These are phyloP conservation scores for Aspergillus terreus DNA, from an alignment of 2,329 filamentous ascomycete species.

Conservation along the genomic window DNA sequence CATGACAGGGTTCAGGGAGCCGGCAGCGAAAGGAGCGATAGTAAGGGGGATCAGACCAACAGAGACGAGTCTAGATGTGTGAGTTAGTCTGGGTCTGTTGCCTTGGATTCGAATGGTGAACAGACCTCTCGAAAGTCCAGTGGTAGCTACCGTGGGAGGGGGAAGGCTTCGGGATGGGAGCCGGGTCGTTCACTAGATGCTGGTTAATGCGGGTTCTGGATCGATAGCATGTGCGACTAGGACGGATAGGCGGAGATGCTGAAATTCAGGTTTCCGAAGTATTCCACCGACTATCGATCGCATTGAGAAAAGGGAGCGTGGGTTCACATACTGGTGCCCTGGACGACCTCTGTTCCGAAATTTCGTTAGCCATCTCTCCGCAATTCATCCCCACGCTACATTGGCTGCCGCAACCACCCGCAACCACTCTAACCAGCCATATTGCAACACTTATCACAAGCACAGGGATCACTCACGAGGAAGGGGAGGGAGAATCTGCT, in stretches of 20 bases:
- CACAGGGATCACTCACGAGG: constrained; percentile 63
- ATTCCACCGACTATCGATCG: neutral
- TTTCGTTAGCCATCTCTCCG: constrained; percentile 41
- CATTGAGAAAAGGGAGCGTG: neutral
- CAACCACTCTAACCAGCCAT: neutral
- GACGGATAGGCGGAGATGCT: neutral
- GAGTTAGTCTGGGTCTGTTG: neutral
- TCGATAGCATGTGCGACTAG: neutral
- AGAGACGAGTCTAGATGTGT: constrained; percentile 61
- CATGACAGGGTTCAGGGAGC: constrained; percentile 81
- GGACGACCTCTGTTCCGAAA: constrained; percentile 59
- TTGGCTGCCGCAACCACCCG: neutral
- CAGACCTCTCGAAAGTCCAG: constrained; percentile 85
- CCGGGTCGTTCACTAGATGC: constrained; percentile 75
- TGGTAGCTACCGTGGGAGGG: constrained; percentile 93
- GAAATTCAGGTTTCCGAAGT: neutral
- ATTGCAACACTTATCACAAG: neutral
- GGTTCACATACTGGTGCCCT: constrained; percentile 64
- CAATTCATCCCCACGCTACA: neutral
- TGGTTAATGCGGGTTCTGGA: constrained; percentile 14
- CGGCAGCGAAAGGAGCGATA: constrained; percentile 85
- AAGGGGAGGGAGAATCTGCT: constrained; percentile 73
- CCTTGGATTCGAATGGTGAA: neutral
- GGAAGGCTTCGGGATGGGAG: constrained; percentile 65
- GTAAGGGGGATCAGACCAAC: constrained; percentile 80